Conservation (phyloP, 2,329 filamentous ascomycete genomes). For the Neofusicoccum kwambonambiense region DNA sequence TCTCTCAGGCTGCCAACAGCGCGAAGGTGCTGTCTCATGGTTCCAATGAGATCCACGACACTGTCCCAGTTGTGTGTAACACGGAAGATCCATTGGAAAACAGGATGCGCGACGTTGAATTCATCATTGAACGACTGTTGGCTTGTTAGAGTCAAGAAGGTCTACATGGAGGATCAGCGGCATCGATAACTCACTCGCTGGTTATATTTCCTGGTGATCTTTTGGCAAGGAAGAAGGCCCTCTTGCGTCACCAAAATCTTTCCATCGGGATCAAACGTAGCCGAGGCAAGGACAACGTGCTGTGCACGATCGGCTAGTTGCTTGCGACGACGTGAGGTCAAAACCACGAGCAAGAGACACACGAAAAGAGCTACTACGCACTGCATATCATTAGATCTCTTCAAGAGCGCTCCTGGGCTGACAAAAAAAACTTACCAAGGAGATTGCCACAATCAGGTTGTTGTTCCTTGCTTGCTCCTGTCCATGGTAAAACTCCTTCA, state of each 20-base stretch:
- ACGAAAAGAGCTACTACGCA: slow-evolving; percentile 39
- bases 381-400: slow-evolving; percentile 23
- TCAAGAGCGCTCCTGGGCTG: no score
- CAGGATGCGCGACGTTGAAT: slow-evolving; percentile 72
- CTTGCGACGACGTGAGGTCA: slow-evolving; percentile 37
- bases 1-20: slow-evolving; percentile 43
- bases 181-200: slow-evolving; percentile 10
- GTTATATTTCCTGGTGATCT: slow-evolving; percentile 65
- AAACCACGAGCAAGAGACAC: slow-evolving; percentile 34
- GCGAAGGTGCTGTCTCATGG: slow-evolving; percentile 71
- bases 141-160: not conserved
- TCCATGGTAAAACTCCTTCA: slow-evolving; percentile 48
- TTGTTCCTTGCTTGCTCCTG: slow-evolving; percentile 52
- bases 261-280: slow-evolving; percentile 66
- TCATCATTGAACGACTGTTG: slow-evolving; percentile 64
- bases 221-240: slow-evolving; percentile 67
- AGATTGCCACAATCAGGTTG: slow-evolving; percentile 72
- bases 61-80: slow-evolving; percentile 75
- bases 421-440: slow-evolving; percentile 55
- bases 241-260: slow-evolving; percentile 68
- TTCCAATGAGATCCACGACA: slow-evolving; percentile 65
- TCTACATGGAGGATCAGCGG: not conserved
- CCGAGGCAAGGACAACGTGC: slow-evolving; percentile 57
- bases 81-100: slow-evolving; percentile 85
- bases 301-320: slow-evolving; percentile 48